Percentiles rank a stretch among this genome's conserved stretches.
These are phyloP conservation scores for Centella asiatica DNA, from an alignment of 129 eudicot species.

Conservation along the genomic window DNA sequence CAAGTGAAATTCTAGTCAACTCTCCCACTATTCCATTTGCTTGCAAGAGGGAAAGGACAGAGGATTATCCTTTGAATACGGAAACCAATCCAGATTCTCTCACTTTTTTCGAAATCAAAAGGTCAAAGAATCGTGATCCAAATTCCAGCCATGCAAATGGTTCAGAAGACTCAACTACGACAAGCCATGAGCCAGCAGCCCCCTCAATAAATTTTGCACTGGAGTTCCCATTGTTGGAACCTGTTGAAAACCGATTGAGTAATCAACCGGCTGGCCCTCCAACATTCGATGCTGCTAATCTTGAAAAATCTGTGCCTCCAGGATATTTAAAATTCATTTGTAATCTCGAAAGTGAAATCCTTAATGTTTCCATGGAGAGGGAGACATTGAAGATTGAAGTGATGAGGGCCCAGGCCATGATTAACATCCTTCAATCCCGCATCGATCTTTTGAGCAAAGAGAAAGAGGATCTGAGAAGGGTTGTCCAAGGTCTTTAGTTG, in stretches of 20 bases:
- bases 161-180: slow-evolving; percentile 66
- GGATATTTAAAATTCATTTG: slow-evolving; percentile 72
- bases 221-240: slow-evolving; percentile 55
- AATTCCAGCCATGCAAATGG: slow-evolving; percentile 63
- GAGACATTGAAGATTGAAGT: slow-evolving; percentile 87
- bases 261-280: slow-evolving; percentile 36
- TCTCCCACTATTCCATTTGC: slow-evolving; percentile 37
- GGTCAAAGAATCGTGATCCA: slow-evolving; percentile 50
- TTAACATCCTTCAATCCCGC: slow-evolving; percentile 75
- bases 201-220: slow-evolving; percentile 34
- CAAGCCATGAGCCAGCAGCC: slow-evolving; percentile 42
- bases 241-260: slow-evolving; percentile 43
- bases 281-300: slow-evolving; percentile 58
- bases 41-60: slow-evolving; percentile 69
- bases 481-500: slow-evolving; percentile 12
- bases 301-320: slow-evolving; percentile 88
- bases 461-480: slow-evolving; percentile 46
- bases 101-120: slow-evolving; percentile 48
- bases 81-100: slow-evolving; percentile 45
- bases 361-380: slow-evolving; percentile 79
- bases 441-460: slow-evolving; percentile 53
- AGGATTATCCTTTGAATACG: slow-evolving; percentile 26
- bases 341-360: slow-evolving; percentile 58
- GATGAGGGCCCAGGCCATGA: slow-evolving; percentile 92
- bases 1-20: slow-evolving; percentile 23